phyloP scores from a whole-genome alignment of 768 basidiomycete species.

The Phlegmacium glaucopus region DNA sequence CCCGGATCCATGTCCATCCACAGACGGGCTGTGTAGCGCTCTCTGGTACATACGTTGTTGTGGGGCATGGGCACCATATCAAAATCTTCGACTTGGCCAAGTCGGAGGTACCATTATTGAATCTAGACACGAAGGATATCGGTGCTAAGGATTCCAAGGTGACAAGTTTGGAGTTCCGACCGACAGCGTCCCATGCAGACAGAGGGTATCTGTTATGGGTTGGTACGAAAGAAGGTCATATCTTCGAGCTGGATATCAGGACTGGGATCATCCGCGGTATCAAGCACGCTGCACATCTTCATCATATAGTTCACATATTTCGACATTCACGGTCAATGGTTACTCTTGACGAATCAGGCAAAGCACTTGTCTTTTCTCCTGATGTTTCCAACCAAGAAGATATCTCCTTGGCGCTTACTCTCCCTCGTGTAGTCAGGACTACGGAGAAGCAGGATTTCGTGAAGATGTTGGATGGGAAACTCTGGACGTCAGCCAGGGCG shows the following conservation, averaged over 20 bases:
- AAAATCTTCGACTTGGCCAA: constrained; percentile 58
- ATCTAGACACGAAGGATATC: constrained; percentile 60
- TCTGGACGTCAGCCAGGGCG: constrained; percentile 78
- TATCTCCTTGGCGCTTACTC: constrained; percentile 42
- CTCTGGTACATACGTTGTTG: constrained; percentile 55
- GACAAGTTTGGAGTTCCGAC: constrained; percentile 75
- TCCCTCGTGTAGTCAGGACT: constrained; percentile 61
- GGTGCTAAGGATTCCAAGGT: constrained; percentile 67
- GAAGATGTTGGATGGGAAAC: constrained; percentile 63
- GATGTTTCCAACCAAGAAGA: constrained; percentile 36
- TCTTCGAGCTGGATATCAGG: constrained; percentile 78
- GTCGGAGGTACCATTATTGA: constrained; percentile 42
- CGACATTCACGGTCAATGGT: constrained; percentile 71
- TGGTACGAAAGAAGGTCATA: constrained; percentile 87
- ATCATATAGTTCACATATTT: constrained; percentile 70
- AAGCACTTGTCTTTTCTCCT: constrained; percentile 70
- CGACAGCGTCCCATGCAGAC: constrained; percentile 40
- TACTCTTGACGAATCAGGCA: constrained; percentile 83
- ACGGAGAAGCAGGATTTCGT: constrained; percentile 83
- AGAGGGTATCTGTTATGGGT: constrained; percentile 73
- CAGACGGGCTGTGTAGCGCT: constrained; percentile 52
- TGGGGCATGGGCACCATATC: constrained; percentile 56
- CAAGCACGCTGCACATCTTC: constrained; percentile 61
- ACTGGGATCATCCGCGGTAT: constrained; percentile 53
- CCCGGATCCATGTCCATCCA: constrained; percentile 56